Evolutionary conservation across 495 filamentous ascomycete species (phyloP), one percentile per base, ranked within the genome.

Genomic region (Aspergillus mulundensis): DNA sequence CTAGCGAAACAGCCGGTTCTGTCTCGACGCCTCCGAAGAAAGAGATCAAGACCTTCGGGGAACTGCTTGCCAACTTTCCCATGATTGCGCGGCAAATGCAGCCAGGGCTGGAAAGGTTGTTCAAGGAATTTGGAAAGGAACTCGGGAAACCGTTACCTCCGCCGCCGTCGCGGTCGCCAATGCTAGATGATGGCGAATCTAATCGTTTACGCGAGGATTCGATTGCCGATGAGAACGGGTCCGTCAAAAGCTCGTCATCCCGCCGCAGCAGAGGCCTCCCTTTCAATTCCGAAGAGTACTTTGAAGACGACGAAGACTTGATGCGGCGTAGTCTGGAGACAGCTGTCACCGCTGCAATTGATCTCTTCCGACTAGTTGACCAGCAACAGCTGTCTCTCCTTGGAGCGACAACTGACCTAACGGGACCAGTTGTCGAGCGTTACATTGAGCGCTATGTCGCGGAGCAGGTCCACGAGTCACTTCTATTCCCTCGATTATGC

Each of bases 71-170:
- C 57, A 81, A 91, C 57, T 99, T 97, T 56, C 95, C 95, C 11
- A 91, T 95, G 82, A 99, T 99, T 60, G 92, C 94, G 30, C 82
- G 89, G 55, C 95, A 97, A 71, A 96, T 97, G 93, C 90, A 96
- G 64, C 82, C 86, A 1, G 95, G 95, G 0, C 72, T 99, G 18
- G 91, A 97, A 66, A 83, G 88, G 68, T 69, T 99, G 39, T 97
- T 97, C 61, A 86, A 85, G 47, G 90, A 96, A 56, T 97, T 97
- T 69, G 87, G 84, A 7, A 83, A 81, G 40, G 87, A 91, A 41
- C 86, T 96, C 54, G 87, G 95, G 57, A 91, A 88, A 60, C 90
- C 90, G 14, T 67, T 93, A 25, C 90, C 92, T 2, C 86, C 87
- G 7, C 87, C 86, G 5, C 90, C 87, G 4, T 88, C 88, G 11